These are phyloP conservation scores for Suhomyces ambrosiae DNA, from an alignment of 1,139 yeast genomes.

Conservation along the genomic window DNA sequence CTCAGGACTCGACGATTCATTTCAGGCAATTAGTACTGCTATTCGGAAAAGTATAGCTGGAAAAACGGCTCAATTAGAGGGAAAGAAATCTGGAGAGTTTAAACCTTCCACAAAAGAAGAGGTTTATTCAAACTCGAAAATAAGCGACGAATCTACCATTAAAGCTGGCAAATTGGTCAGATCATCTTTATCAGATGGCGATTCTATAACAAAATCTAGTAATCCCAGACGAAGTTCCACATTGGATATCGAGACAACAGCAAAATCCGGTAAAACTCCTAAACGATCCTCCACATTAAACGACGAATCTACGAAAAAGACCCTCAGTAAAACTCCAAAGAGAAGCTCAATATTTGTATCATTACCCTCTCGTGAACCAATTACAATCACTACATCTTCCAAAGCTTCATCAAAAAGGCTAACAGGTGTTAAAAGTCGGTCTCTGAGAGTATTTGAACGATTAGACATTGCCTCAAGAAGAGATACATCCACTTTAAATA, in stretches of 20 bases:
- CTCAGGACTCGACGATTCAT: constrained; percentile 23
- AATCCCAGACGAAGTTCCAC: too few relatives aligned
- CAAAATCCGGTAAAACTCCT: too few relatives aligned
- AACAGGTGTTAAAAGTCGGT: constrained; percentile 12
- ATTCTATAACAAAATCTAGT: too few relatives aligned
- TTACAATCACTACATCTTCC: constrained; percentile 22
- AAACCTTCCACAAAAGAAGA: too few relatives aligned
- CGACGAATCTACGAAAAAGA: too few relatives aligned
- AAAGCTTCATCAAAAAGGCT: constrained; percentile 9
- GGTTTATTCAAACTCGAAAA: too few relatives aligned
- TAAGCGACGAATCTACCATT: too few relatives aligned
- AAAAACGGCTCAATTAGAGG: constrained; percentile 18
- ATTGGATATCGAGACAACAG: too few relatives aligned
- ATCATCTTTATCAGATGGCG: too few relatives aligned
- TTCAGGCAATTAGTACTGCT: constrained; percentile 42
- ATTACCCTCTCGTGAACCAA: constrained; percentile 45
- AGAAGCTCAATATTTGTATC: constrained; percentile 41
- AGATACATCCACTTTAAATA: constrained; percentile 11
- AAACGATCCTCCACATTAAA: too few relatives aligned
- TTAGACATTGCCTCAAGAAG: constrained; percentile 21
- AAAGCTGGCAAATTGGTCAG: too few relatives aligned
- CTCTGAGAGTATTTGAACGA: constrained; percentile 23
- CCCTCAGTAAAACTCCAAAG: constrained; percentile 29
- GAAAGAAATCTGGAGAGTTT: too few relatives aligned
- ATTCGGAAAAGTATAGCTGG: constrained; percentile 44